Evolutionary conservation across 2,329 filamentous ascomycete genomes (phyloP).

Genomic region (Hypoxylon sp.): DNA sequence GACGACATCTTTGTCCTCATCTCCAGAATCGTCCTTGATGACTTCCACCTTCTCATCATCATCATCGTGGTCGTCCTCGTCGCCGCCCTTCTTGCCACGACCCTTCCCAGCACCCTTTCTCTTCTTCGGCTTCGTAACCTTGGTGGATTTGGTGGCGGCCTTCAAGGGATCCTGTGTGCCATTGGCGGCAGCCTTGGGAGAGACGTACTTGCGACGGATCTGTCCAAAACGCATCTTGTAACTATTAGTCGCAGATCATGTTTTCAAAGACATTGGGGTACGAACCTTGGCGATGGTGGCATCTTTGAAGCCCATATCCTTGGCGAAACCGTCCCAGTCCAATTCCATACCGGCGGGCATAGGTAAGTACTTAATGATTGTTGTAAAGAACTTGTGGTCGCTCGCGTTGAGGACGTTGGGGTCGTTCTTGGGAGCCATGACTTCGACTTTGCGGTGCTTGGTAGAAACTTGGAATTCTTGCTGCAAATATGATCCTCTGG

Average conservation of each 20-base stretch:
- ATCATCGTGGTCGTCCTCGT: neutral
- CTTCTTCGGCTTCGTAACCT: slow-evolving; percentile 15
- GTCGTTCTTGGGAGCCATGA: slow-evolving; percentile 9
- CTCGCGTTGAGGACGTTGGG: neutral
- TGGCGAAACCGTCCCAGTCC: slow-evolving; percentile 43
- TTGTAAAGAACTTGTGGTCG: slow-evolving; percentile 44
- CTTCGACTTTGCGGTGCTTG: neutral
- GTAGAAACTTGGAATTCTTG: neutral
- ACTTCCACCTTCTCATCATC: slow-evolving; percentile 7
- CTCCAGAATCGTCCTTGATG: neutral
- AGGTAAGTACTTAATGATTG: slow-evolving; percentile 46
- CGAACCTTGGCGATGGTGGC: slow-evolving; percentile 42
- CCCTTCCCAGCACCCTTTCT: slow-evolving; percentile 19
- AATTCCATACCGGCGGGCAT: slow-evolving; percentile 18
- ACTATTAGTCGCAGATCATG: slow-evolving; percentile 12
- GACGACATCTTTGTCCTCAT: neutral
- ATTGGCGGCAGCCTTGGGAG: neutral
- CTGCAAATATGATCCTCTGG: neutral
- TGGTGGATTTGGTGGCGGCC: slow-evolving; percentile 11
- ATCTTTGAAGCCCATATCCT: slow-evolving; percentile 43
- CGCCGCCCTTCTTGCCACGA: neutral
- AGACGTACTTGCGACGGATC: slow-evolving; percentile 26
- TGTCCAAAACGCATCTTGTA: slow-evolving; percentile 29
- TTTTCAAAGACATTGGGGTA: neutral
- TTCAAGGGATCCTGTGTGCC: slow-evolving; percentile 1